Conservation (phyloP, 2,329 filamentous ascomycete genomes). For the Talaromyces sp. region DNA sequence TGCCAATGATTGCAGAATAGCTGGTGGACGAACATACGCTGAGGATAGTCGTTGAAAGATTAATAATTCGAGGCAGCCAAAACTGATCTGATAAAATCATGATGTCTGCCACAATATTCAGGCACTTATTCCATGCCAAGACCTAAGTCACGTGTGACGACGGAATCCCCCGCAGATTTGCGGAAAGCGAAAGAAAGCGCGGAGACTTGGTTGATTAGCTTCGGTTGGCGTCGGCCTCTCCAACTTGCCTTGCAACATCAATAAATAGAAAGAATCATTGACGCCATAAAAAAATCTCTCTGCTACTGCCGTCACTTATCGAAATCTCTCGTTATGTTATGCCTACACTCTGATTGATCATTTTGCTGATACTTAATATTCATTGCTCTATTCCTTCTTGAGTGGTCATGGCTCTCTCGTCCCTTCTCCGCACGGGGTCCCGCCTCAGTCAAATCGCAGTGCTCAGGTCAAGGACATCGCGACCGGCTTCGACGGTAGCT, state of each 20-base stretch:
- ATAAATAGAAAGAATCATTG: not conserved
- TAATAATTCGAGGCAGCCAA: not conserved
- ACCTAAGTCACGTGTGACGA: not conserved
- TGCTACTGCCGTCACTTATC: not conserved
- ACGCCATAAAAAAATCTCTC: not conserved
- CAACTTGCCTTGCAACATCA: not conserved
- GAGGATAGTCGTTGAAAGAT: not conserved
- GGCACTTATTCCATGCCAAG: not conserved
- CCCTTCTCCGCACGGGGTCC: conserved; percentile 40
- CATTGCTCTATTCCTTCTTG: not conserved
- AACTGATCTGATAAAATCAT: not conserved
- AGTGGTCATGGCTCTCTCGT: conserved; percentile 34
- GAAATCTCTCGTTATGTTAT: not conserved
- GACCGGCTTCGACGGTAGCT: conserved; percentile 8
- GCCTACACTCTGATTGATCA: not conserved
- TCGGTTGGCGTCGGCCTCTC: conserved; percentile 18
- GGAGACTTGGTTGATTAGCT: not conserved
- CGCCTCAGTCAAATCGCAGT: conserved; percentile 28
- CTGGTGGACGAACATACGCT: not conserved
- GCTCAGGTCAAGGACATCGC: conserved; percentile 3
- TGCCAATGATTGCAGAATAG: not conserved
- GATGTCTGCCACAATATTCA: not conserved
- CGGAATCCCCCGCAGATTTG: not conserved
- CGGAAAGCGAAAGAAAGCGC: not conserved
- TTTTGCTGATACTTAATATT: too few species aligned